These are phyloP conservation scores for Aureobasidium mangrovei DNA, from an alignment of 2,329 filamentous ascomycete genomes.

Conservation along the genomic window DNA sequence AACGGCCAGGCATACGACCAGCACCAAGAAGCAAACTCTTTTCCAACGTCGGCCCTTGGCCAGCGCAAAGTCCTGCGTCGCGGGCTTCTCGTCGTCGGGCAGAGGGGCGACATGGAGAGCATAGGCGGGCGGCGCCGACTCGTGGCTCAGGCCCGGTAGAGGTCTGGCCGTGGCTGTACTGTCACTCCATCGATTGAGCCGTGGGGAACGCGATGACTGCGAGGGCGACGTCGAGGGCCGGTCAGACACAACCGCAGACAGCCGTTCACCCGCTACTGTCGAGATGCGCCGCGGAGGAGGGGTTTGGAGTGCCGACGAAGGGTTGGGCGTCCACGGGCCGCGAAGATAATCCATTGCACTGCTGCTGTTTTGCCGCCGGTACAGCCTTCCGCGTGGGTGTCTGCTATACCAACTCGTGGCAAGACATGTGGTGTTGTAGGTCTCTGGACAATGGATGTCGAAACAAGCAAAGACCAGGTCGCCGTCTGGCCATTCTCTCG, in stretches of 20 bases:
- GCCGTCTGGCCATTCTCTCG: background rate
- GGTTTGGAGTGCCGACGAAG: slow-evolving; percentile 9
- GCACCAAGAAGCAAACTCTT: slow-evolving; percentile 27
- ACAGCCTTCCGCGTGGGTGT: background rate
- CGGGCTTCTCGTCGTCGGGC: background rate
- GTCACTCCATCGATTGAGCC: slow-evolving; percentile 3
- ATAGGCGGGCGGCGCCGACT: slow-evolving; percentile 16
- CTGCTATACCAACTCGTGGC: too few species aligned
- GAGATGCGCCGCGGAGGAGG: slow-evolving; percentile 33
- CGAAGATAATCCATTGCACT: slow-evolving; percentile 15
- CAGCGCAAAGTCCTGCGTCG: background rate
- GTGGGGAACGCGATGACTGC: background rate
- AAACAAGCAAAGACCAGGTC: too few species aligned
- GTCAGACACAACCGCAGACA: slow-evolving; percentile 34
- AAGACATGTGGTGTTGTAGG: too few species aligned
- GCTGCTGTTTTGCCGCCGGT: background rate
- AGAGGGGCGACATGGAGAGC: background rate
- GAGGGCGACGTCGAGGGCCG: background rate
- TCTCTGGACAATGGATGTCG: too few species aligned
- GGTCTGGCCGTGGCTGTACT: background rate
- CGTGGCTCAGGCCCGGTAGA: slow-evolving; percentile 2
- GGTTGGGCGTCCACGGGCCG: background rate
- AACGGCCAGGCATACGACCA: slow-evolving; percentile 24
- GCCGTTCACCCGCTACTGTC: slow-evolving; percentile 33
- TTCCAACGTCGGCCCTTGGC: slow-evolving; percentile 31